phyloP scores from a whole-genome alignment of 1,284 basidiomycete species.

The Sanghuangporus weigelae region DNA sequence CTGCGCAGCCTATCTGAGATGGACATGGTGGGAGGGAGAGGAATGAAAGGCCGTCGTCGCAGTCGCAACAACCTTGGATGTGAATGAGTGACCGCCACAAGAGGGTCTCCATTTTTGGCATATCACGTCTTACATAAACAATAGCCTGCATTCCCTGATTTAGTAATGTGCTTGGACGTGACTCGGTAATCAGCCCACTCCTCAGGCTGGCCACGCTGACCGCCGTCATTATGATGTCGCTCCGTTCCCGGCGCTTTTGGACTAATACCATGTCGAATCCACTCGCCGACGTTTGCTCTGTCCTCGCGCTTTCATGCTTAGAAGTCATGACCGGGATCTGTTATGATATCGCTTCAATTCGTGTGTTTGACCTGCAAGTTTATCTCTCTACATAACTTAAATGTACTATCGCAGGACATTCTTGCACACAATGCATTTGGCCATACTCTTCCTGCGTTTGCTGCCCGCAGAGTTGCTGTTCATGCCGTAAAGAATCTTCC shows the following conservation, averaged over 20 bases:
- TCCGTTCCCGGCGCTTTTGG: not conserved
- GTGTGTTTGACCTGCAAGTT: not conserved
- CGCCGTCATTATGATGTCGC: not conserved
- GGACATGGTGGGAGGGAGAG: conserved; percentile 9
- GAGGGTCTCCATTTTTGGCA: not conserved
- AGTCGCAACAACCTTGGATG: not conserved
- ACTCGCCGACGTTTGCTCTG: not conserved
- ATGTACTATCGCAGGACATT: conserved; percentile 1
- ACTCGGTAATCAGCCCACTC: not conserved
- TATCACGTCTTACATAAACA: not conserved
- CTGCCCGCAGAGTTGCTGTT: not conserved
- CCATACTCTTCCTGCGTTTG: not conserved
- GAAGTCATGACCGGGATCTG: conserved; percentile 7
- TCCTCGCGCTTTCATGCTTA: not conserved
- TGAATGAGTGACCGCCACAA: conserved; percentile 2
- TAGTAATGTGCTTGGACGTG: not conserved
- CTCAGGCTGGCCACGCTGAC: not conserved
- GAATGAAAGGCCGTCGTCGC: not conserved
- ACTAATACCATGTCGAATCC: not conserved
- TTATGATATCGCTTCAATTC: conserved; percentile 5
- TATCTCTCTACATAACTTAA: not conserved
- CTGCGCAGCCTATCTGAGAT: not conserved
- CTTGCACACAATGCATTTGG: conserved; percentile 8
- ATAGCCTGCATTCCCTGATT: not conserved
- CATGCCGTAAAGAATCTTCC: not conserved